phyloP scores from a whole-genome alignment of 2,329 filamentous ascomycete genomes.

The Raffaelea albimanens region DNA sequence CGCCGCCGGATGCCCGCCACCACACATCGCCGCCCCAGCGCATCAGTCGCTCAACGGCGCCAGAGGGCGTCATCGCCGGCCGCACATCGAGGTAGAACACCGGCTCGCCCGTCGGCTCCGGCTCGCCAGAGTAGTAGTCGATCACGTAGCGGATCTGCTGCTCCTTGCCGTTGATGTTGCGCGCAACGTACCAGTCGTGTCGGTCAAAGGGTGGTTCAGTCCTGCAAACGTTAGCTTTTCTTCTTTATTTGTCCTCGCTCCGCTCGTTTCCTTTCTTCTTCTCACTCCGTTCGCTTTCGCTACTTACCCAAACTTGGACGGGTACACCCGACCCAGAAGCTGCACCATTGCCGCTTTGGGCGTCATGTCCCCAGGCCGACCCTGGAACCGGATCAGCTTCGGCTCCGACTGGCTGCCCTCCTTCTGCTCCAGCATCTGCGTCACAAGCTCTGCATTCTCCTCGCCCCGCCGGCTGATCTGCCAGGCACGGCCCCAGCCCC shows the following conservation, averaged over 20 bases:
- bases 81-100: slow-evolving; percentile 94
- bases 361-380: slow-evolving; percentile 78
- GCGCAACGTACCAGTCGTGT: slow-evolving; percentile 91
- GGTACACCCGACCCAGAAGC: slow-evolving; percentile 69
- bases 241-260: no score
- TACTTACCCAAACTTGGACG: slow-evolving; percentile 66
- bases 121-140: slow-evolving; percentile 84
- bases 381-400: slow-evolving; percentile 77
- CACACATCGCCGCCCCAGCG: slow-evolving; percentile 90
- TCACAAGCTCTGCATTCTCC: slow-evolving; percentile 36
- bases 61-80: slow-evolving; percentile 73
- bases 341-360: slow-evolving; percentile 84
- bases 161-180: slow-evolving; percentile 55
- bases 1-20: slow-evolving; percentile 77
- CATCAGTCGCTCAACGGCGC: slow-evolving; percentile 72
- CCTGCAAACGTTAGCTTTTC: slow-evolving; percentile 26
- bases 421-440: slow-evolving; percentile 28
- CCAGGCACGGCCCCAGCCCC: slow-evolving; percentile 65
- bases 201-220: slow-evolving; percentile 86
- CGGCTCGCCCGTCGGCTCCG: slow-evolving; percentile 77
- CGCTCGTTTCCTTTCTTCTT: no score
- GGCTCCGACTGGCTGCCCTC: slow-evolving; percentile 43
- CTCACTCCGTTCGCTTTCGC: no score
- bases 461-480: slow-evolving; percentile 66
- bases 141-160: slow-evolving; percentile 90